These are phyloP conservation scores for Durio zibethinus DNA, from an alignment of 345 rosid genomes.

Conservation along the genomic window DNA sequence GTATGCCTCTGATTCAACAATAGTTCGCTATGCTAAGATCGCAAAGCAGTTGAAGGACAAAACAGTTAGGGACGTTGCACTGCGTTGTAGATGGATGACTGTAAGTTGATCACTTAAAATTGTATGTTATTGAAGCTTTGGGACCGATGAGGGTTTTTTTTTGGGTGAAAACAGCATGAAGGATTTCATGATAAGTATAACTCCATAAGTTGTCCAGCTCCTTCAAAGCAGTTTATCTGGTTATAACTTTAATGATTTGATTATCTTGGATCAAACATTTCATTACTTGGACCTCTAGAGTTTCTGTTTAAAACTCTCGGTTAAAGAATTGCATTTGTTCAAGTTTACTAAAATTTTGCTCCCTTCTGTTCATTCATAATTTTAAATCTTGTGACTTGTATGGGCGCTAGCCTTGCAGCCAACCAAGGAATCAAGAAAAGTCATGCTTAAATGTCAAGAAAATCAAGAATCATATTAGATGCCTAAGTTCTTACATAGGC, in stretches of 20 bases:
- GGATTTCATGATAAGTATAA: not conserved
- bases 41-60: constrained; percentile 72
- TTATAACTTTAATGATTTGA: not conserved
- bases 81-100: constrained; percentile 82
- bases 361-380: not conserved
- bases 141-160: not conserved
- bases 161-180: not conserved
- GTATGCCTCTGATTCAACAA: constrained; percentile 48
- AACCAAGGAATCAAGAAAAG: not conserved
- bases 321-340: not conserved
- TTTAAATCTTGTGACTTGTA: not conserved
- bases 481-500: not conserved
- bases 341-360: not conserved
- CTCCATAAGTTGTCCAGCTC: not conserved
- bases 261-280: not conserved
- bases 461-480: not conserved
- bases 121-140: not conserved
- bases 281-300: not conserved
- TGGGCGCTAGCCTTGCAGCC: not conserved
- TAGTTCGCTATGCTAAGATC: constrained; percentile 80
- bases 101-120: constrained; percentile 35
- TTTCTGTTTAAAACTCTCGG: not conserved
- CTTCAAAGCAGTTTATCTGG: not conserved
- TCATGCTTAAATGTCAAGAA: not conserved
- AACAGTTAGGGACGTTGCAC: constrained; percentile 77